phyloP scores from a whole-genome alignment of 257 asterid genomes.

The Leonotis leonurus region DNA sequence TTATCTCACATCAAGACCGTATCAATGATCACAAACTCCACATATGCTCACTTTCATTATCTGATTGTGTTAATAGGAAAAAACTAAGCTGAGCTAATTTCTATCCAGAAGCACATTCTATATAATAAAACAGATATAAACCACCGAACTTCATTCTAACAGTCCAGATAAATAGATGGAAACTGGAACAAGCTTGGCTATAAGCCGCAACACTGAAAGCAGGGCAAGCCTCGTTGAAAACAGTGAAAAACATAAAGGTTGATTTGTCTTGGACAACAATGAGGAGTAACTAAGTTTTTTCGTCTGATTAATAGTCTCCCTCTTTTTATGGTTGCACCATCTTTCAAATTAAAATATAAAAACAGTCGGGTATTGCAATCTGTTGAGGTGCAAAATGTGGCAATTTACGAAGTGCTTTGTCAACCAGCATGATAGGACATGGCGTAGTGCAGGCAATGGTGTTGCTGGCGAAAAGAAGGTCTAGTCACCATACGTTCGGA shows the following conservation, averaged over 20 bases:
- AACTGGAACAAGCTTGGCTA: not conserved
- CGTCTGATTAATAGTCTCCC: too few species aligned
- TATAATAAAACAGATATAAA: not conserved
- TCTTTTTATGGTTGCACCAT: not conserved
- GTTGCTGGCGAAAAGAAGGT: too few species aligned
- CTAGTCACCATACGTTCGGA: too few species aligned
- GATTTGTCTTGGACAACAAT: not conserved
- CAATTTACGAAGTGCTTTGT: too few species aligned
- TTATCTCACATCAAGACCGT: slow-evolving; percentile 8
- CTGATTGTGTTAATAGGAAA: not conserved
- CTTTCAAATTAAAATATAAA: not conserved
- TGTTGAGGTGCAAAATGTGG: too few species aligned
- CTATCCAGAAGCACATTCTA: not conserved
- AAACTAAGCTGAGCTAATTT: not conserved
- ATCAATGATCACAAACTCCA: not conserved
- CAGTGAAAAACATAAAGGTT: not conserved
- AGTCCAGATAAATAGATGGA: slow-evolving; percentile 3
- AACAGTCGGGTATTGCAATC: not conserved
- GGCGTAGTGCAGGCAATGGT: too few species aligned
- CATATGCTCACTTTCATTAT: not conserved
- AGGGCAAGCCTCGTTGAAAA: not conserved
- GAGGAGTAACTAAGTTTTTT: not conserved
- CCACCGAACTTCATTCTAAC: slow-evolving; percentile 3
- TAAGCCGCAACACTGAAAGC: not conserved
- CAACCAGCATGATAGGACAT: too few species aligned